Evolutionary conservation across 1,139 yeast genomes (phyloP), one percentile per base, ranked within the genome.

Genomic region (Pichia sp.): DNA sequence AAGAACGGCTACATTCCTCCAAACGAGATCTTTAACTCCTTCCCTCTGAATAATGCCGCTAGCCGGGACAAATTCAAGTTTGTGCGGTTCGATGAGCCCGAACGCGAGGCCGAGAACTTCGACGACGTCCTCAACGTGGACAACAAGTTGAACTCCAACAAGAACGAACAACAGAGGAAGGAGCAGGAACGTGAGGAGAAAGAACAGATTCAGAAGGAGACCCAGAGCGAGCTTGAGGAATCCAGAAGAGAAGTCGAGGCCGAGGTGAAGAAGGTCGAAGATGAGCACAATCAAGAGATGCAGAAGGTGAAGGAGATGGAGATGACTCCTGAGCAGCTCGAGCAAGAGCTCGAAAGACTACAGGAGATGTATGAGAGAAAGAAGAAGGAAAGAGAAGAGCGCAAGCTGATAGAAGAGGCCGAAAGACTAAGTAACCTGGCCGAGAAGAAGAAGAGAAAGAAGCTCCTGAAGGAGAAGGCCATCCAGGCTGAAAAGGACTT

Each of bases 11-110:
- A 62, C 28, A 53, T 52, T 41, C 57, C 62, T 13, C 52, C 60
- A 9, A 51, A 51, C 21, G 64, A 62, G 44, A 60, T 61, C 49
- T 49, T 56, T 9, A 62, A 61, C 22, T 54, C 56, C 23, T 55
- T 55, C 44, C 62, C 61, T 47, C 58, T 59, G 46, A 62, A 56
- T 39, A 60, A 62, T 10, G 59, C 43, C 46, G 62, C 58, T 48
- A 62, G 55, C 37, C 49, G 58, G 21, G 59, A 60, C 30, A 49
- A 58, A 41, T 59, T 55, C 39, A 49, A 52, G 4, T 49, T 49
- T 40, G 51, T 49, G 36, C 39, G 48, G 28, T 49, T 49, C 28
- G 46, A 49, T 28, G 51, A 52, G n/a, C 41, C 51, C 7, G 60
- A 56, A 8, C 54, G 49, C 1, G 47, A 41, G 5, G 28, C 13